Base-by-base conservation (phyloP, 2,329 filamentous ascomycete genomes). In the Neospermospora avenae region DNA sequence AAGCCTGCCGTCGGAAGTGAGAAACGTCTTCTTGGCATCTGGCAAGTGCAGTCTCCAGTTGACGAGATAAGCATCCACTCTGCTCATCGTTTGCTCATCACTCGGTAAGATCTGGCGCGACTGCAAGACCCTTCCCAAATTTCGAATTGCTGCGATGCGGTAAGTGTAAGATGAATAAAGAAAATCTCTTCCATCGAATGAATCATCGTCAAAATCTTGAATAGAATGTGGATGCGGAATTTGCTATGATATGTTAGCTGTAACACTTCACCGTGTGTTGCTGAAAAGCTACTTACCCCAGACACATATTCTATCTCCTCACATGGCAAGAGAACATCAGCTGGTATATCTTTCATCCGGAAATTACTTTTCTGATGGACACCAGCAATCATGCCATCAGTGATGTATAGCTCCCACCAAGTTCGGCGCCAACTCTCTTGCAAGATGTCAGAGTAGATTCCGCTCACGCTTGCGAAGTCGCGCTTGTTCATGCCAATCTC, bases 341-440 rank as follows among this genome's bases (percentile, higher is more conserved):
- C 81, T 5, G 78, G 74, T 7, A 92, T 80, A 57, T 87, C 84
- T 65, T 85, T 89, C 24, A 90, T 79, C n/a, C 81, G 74, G 72
- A 90, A 90, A 58, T 84, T 87, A 44, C 88, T 88, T 62, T 84
- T 83, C 13, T 86, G 83, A 66, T 89, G 90, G 66, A 96, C 86
- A 3, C 90, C 90, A 4, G 91, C 90, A 66, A 96, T 82, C 82
- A 96, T 88, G 57, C 88, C 90, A 71, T 96, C 91, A 14, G 91
- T 83, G 28, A 71, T 60, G 54, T 67, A 72, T 58, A 89, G 74
- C 65, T 86, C 91, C 93, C 93, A 97, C 92, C 92, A 97, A 1
- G 92, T 97, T 60, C 93, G 82, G 18, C 91, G 84, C 84, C 91
- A 88, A 72, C 88, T 90, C 74, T 97, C 93, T 71, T 93, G 90